Base-by-base conservation (phyloP, 768 basidiomycete genomes). In the Leccinum rimulosum region DNA sequence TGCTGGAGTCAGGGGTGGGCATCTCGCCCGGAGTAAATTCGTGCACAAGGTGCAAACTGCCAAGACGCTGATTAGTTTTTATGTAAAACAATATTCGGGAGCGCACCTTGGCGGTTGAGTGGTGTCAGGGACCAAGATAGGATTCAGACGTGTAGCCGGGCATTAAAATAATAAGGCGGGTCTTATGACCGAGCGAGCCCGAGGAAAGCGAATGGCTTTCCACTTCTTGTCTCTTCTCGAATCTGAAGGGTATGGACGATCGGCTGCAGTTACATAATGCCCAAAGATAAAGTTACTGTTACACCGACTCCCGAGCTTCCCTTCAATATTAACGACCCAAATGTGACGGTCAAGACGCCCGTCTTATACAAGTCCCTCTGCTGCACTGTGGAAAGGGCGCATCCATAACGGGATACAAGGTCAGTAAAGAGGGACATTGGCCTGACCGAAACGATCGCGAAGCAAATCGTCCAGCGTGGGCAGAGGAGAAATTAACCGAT, bases 231-330 rank as follows among this genome's bases (percentile, higher is more conserved):
- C 50, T 45, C 62, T 66, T 64, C 61, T 64, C 57, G 67, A 62
- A 55, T 54, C 40, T 27, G 57, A 58, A 54, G 40, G 52, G 54
- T 25, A 57, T 35, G 45, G 45, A 60, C 52, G 59, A 61, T 43
- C 40, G 40, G 40, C 31, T 55, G 54, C 47, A 10, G 61, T 70
- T 70, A 70, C 69, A 67, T 69, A 63, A 64, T 58, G 28, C 57
- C 61, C 57, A 57, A 56, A 61, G 68, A 69, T 63, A 70, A 57
- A 30, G 68, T 67, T 60, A 59, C 62, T 61, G 63, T 58, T 70
- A 69, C 62, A 61, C 55, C 50, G 54, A 52, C 49, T 7, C 61
- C 54, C 17, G 57, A 30, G 45, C 57, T 65, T 70, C 66, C 60
- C 25, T 35, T 59, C 50, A 58, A 55, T 38, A 64, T 61, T 12